Percentiles rank a stretch among this genome's conserved stretches.
phyloP scores from a whole-genome alignment of 164 flowering plant genomes.

The Nymphaea thermarum region DNA sequence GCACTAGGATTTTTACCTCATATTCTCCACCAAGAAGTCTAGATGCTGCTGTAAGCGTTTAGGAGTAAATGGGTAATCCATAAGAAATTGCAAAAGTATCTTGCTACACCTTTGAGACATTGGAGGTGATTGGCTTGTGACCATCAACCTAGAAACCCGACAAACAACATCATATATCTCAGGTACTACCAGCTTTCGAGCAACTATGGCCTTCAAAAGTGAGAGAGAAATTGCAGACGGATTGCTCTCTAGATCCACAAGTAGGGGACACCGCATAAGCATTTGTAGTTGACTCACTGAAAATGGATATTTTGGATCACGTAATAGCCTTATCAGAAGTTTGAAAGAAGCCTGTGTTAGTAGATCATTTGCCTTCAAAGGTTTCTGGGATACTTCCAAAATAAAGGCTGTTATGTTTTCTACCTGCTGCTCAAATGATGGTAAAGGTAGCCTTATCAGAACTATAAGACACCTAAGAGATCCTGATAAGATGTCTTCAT shows the following conservation, averaged over 20 bases:
- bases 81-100: slow-evolving; percentile 69
- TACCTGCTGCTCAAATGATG: slow-evolving; percentile 47
- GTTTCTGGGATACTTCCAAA: slow-evolving; percentile 53
- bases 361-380: slow-evolving; percentile 34
- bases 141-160: slow-evolving; percentile 65
- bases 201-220: slow-evolving; percentile 66
- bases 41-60: slow-evolving; percentile 77
- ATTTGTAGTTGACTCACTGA: slow-evolving; percentile 59
- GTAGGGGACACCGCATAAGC: slow-evolving; percentile 70
- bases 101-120: slow-evolving; percentile 72
- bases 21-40: slow-evolving; percentile 49
- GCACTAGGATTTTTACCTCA: slow-evolving; percentile 32
- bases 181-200: slow-evolving; percentile 52
- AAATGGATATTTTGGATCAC: slow-evolving; percentile 47
- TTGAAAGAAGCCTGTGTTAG: slow-evolving; percentile 60
- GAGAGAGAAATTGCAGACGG: slow-evolving; percentile 71
- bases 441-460: slow-evolving; percentile 67
- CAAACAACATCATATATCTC: slow-evolving; percentile 86
- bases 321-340: slow-evolving; percentile 59
- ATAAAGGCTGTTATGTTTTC: slow-evolving; percentile 59
- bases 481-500: slow-evolving; percentile 57
- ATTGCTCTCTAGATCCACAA: slow-evolving; percentile 71
- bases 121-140: slow-evolving; percentile 58
- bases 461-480: slow-evolving; percentile 58
- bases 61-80: slow-evolving; percentile 51